Evolutionary conservation across 805 yeast genomes (phyloP).

Genomic region (Myxozyma melibiosi): DNA sequence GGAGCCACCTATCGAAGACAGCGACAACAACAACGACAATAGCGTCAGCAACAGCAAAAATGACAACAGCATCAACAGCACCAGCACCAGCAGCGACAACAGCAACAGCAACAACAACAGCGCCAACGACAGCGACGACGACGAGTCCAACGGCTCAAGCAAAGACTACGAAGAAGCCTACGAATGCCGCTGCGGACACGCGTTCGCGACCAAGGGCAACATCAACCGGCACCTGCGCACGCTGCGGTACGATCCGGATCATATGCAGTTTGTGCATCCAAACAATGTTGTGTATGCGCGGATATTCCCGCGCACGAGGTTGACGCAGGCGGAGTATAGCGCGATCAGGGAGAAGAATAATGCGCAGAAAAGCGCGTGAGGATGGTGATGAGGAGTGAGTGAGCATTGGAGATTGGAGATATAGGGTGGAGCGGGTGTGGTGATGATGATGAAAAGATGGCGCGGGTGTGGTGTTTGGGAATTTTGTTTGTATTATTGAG

Average conservation of each 20-base stretch:
- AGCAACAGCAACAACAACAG: neutral
- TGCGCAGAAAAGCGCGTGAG: too few relatives aligned
- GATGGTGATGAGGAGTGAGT: too few relatives aligned
- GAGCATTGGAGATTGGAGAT: too few relatives aligned
- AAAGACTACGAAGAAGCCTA: slow-evolving; percentile 10
- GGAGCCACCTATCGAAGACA: too few relatives aligned
- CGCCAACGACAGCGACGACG: neutral
- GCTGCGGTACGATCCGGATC: slow-evolving; percentile 22
- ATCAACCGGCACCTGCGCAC: slow-evolving; percentile 24
- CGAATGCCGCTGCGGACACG: slow-evolving; percentile 25
- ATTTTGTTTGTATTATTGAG: too few relatives aligned
- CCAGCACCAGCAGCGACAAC: neutral
- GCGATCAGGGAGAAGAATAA: neutral
- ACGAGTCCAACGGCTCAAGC: neutral
- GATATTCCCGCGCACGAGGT: slow-evolving; percentile 15
- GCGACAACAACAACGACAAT: neutral
- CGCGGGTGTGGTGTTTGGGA: too few relatives aligned
- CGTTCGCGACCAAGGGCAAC: slow-evolving; percentile 27
- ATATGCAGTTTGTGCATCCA: slow-evolving; percentile 18
- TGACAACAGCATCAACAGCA: slow-evolving; percentile 5
- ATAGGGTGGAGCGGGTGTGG: too few relatives aligned
- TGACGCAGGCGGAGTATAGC: slow-evolving; percentile 14
- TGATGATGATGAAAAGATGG: too few relatives aligned
- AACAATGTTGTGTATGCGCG: slow-evolving; percentile 20
- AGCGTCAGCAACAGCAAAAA: neutral